These are phyloP conservation scores for Ilyonectria robusta DNA, from an alignment of 2,329 filamentous ascomycete species.

Conservation along the genomic window DNA sequence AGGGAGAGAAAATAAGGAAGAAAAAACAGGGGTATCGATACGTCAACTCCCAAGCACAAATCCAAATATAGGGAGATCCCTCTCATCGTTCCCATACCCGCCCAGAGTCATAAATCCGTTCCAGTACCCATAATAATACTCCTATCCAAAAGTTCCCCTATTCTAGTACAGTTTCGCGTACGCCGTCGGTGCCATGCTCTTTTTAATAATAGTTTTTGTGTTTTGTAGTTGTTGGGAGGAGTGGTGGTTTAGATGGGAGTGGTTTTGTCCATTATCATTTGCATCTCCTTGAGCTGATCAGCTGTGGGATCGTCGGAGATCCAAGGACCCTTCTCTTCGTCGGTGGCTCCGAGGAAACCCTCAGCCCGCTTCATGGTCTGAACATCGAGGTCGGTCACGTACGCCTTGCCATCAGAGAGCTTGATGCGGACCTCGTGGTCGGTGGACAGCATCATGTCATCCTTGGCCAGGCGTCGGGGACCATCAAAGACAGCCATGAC, in stretches of 20 bases:
- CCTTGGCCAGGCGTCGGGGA: slow-evolving; percentile 89
- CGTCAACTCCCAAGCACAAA: slow-evolving; percentile 47
- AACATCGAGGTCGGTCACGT: slow-evolving; percentile 93
- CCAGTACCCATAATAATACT: slow-evolving; percentile 34
- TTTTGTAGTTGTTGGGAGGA: slow-evolving; percentile 32
- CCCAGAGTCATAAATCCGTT: slow-evolving; percentile 33
- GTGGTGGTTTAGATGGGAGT: slow-evolving; percentile 36
- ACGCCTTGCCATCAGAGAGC: slow-evolving; percentile 81
- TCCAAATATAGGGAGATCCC: slow-evolving; percentile 31
- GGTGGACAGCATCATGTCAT: slow-evolving; percentile 98
- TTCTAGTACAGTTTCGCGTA: slow-evolving; percentile 47
- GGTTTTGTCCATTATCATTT: slow-evolving; percentile 60
- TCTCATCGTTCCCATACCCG: slow-evolving; percentile 29
- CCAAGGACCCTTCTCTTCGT: slow-evolving; percentile 91
- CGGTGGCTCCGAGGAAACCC: slow-evolving; percentile 83
- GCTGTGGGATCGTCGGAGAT: slow-evolving; percentile 78
- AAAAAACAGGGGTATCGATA: slow-evolving; percentile 50
- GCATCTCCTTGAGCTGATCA: slow-evolving; percentile 73
- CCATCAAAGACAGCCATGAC: slow-evolving; percentile 95
- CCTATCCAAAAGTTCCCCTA: slow-evolving; percentile 29
- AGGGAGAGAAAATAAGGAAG: slow-evolving; percentile 33
- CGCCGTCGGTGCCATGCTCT: slow-evolving; percentile 50
- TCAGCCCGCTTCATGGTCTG: slow-evolving; percentile 91
- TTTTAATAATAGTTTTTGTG: slow-evolving; percentile 34
- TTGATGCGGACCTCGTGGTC: slow-evolving; percentile 94